Evolutionary conservation across 495 filamentous ascomycete species (phyloP), one percentile per base, ranked within the genome.

Genomic region (Neurospora sp.): DNA sequence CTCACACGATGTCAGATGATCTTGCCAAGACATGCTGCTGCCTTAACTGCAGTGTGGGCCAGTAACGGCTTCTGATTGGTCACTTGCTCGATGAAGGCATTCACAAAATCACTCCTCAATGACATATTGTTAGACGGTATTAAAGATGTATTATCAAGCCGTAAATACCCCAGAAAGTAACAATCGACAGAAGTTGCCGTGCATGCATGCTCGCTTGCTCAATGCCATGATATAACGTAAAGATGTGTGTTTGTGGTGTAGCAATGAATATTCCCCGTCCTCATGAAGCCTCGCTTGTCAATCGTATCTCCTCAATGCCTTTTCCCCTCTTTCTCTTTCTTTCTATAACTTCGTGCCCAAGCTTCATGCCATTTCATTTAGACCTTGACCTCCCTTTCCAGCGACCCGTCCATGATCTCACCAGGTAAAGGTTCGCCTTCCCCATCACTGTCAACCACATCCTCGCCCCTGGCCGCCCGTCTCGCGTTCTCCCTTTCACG

Each of bases 401-500:
- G 31, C 53, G 53, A 65, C 53, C 27, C 53, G 35, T 35, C 53
- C 53, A 8, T 65, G 12, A 35, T 18, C 53, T 65, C 53, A 8
- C 53, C 53, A 65, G 53, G 72, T 68, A 68, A 39, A 35, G 9
- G 9, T 8, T 20, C 20, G 41, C 14, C 44, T 38, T 71, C 74
- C 18, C 27, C 41, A 16, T 73, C 73, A 8, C 42, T 44, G 27
- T 69, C 73, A 31, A 39, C 72, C n/a, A 71, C 73, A n/a, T 78
- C 81, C 69, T 82, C 83, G 7, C 80, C 83, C 69, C 75, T 74
- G 3, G 78, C 79, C 7, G 77, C 83, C 4, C 81, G 80, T 39
- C 77, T 76, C 27, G 82, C 85, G 37, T 71, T 76, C 27, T 82
- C 84, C 70, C 87, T 75, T 78, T 89, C 87, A 18, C 71, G 71